A percentile compares a stretch with the other conserved stretches of the same genome.
These are phyloP conservation scores for Polysphondylium violaceum DNA, from an alignment of 78 protist species.

Conservation along the genomic window DNA sequence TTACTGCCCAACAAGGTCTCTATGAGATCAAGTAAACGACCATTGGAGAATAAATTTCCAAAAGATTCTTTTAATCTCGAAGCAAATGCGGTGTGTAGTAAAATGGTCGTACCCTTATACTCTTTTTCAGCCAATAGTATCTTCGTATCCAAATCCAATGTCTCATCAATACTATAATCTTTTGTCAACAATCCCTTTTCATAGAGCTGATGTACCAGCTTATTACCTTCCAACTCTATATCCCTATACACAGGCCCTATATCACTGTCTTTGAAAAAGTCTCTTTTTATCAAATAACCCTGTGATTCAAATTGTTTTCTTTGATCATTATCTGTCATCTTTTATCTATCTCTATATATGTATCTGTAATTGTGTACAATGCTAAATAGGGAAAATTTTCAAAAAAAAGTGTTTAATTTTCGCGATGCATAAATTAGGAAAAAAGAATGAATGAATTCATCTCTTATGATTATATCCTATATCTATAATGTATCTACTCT, in stretches of 20 bases:
- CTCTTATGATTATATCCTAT: no score
- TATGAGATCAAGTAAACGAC: background rate
- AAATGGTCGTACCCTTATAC: constrained; percentile 39
- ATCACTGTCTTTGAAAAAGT: background rate
- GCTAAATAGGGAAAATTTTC: no score
- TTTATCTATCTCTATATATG: background rate
- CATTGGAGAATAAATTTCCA: constrained; percentile 14
- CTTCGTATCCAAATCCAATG: background rate
- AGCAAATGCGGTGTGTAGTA: constrained; percentile 65
- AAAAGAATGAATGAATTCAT: no score
- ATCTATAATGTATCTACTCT: no score
- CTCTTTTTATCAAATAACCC: constrained; percentile 11
- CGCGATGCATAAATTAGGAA: no score
- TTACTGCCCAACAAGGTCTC: background rate
- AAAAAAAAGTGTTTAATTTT: no score
- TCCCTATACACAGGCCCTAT: constrained; percentile 2
- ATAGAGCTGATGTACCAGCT: background rate
- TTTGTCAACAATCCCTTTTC: background rate
- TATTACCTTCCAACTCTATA: background rate
- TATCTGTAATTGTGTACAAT: no score
- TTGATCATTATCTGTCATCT: background rate
- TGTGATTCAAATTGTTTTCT: constrained; percentile 8
- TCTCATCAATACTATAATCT: background rate
- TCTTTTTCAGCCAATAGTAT: constrained; percentile 2
- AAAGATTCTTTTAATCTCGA: constrained; percentile 10